Conservation (phyloP, 2,329 filamentous ascomycete genomes). For the Sclerotinia trifoliorum region DNA sequence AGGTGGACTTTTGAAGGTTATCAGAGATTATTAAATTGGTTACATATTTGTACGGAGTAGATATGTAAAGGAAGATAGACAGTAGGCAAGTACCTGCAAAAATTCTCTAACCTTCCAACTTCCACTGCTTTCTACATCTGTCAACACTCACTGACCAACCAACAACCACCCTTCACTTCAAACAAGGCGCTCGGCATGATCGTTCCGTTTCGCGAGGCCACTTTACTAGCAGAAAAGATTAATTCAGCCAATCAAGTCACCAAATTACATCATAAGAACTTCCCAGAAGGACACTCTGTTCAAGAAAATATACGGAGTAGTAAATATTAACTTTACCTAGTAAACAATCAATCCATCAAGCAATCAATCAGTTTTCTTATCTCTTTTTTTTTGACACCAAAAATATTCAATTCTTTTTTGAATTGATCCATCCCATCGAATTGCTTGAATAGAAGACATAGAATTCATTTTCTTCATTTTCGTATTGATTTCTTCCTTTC, state of each 20-base stretch:
- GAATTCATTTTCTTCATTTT: not conserved
- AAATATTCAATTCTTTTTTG: not conserved
- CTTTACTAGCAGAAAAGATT: not conserved
- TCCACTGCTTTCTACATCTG: not conserved
- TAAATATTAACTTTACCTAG: not conserved
- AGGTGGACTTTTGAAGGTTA: not conserved
- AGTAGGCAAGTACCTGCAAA: too few relatives aligned
- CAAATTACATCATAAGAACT: not conserved
- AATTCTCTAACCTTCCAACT: not conserved
- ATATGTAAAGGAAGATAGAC: not conserved
- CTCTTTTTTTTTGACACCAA: constrained; percentile 5
- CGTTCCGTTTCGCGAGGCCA: not conserved
- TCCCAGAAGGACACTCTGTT: constrained; percentile 10
- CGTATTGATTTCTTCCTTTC: not conserved
- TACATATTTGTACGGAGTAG: not conserved
- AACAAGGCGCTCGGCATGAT: not conserved
- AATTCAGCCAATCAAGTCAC: constrained; percentile 2
- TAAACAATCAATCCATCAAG: not conserved
- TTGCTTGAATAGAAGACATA: constrained; percentile 1
- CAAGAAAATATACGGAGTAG: not conserved
- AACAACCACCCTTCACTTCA: constrained; percentile 2
- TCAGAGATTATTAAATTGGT: not conserved
- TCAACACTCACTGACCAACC: not conserved
- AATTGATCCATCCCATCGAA: too few relatives aligned
- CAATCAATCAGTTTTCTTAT: not conserved